Evolutionary conservation across 257 asterid species (phyloP).

Genomic region (Jasminum sambac): DNA sequence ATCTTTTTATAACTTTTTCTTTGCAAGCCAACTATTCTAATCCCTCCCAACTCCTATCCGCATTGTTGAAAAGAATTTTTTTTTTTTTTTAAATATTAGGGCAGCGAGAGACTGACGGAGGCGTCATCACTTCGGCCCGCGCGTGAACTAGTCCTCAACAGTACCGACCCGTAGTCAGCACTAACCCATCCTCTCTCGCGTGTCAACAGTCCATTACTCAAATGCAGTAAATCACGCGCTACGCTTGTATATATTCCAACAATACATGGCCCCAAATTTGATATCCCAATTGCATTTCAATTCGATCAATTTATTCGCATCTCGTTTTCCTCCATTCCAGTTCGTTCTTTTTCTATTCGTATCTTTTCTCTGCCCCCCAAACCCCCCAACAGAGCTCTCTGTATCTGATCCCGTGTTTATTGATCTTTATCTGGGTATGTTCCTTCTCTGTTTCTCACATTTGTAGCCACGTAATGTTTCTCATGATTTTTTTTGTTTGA

Average conservation of each 20-base stretch:
- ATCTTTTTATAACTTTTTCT: too few relatives aligned
- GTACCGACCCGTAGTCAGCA: not conserved
- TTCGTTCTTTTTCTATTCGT: conserved; percentile 7
- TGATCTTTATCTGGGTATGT: conserved; percentile 16
- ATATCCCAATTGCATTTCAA: not conserved
- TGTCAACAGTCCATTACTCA: not conserved
- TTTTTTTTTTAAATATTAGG: too few relatives aligned
- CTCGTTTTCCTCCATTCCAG: conserved; percentile 14
- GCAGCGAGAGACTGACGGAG: not conserved
- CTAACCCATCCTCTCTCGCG: not conserved
- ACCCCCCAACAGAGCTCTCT: not conserved
- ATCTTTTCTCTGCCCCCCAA: conserved; percentile 11
- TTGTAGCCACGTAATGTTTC: not conserved
- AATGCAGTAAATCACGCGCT: not conserved
- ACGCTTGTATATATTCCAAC: not conserved
- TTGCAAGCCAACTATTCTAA: too few relatives aligned
- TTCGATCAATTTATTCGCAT: not conserved
- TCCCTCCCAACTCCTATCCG: too few relatives aligned
- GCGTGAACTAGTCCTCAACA: not conserved
- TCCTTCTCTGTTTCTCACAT: conserved; percentile 6
- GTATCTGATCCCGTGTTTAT: conserved; percentile 1
- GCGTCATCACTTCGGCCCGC: not conserved
- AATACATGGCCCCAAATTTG: not conserved
- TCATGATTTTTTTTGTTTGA: not conserved
- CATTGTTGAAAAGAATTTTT: too few relatives aligned